Evolutionary conservation across 139 green algal genomes (phyloP), one percentile per base, ranked within the genome.

Genomic region (Haematococcus sp.): DNA sequence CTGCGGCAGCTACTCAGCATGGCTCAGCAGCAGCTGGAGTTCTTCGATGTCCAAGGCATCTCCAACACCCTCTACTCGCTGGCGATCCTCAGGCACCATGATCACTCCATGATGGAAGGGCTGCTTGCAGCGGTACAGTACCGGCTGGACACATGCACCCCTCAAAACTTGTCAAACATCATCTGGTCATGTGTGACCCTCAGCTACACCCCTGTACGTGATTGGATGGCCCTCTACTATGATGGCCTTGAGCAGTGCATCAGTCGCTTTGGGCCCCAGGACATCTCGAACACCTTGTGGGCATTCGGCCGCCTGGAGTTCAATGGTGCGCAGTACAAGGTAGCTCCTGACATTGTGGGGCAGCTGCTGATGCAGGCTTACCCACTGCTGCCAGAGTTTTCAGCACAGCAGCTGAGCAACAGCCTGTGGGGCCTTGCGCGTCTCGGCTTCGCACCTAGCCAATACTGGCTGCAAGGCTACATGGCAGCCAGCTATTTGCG

Each of bases 241-340:
- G 67, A 73, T 56, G 7, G 11, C 35, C 58, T 22, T n/a, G 30
- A 30, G 58, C 30, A 30, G n/a, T 22, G 58, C 58, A 65, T 34
- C 28, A 46, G 25, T 5, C 4, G n/a, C 40, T 73, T 73, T 30
- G 49, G 49, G 5, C 67, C 67, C 25, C 28, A 51, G 31, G 67
- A 73, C 27, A 27, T 73, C n/a, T 22, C 67, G 46, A 73, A 73
- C 46, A 73, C 67, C 15, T 11, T 73, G 17, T 73, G 67, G 67
- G 67, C 67, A 1, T 73, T 73, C 63, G 67, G 67, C 25, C 67
- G 67, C 40, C 67, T 73, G 67, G 40, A 73, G 46, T 73, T 73
- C 67, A 63, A 73, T 46, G 67, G 51, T 17, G 23, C 28, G 17
- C 67, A 73, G 46, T 73, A 73, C 46, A 63, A 60, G 46, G 49